Conservation (phyloP, 257 asterid genomes). For the Primulina eburnea region DNA sequence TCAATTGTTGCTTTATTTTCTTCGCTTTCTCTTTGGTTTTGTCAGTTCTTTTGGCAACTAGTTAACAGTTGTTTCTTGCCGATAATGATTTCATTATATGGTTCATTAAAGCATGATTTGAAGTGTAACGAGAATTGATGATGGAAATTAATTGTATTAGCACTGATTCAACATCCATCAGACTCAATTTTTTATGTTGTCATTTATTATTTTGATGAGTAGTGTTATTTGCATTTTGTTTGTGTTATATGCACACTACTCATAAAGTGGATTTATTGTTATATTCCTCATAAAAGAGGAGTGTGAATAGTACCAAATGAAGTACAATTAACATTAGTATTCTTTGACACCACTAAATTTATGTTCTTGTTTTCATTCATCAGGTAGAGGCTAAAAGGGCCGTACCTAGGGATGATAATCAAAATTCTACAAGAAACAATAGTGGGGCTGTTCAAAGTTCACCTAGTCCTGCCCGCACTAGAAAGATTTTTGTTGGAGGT, state of each 20-base stretch:
- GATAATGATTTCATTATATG: not conserved
- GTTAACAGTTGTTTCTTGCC: not conserved
- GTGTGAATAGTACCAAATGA: not conserved
- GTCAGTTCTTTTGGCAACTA: conserved; percentile 16
- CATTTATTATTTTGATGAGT: not conserved
- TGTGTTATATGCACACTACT: not conserved
- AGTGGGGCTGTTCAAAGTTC: conserved; percentile 56
- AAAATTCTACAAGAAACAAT: conserved; percentile 35
- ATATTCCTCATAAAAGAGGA: not conserved
- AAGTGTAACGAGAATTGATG: not conserved
- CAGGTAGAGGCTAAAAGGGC: conserved; percentile 97
- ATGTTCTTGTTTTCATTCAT: conserved; percentile 18
- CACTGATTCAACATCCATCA: not conserved
- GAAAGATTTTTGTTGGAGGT: conserved; percentile 88
- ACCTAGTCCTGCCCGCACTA: conserved; percentile 72
- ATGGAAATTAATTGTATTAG: not conserved
- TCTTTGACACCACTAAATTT: not conserved
- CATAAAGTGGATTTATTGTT: not conserved
- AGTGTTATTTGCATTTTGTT: conserved; percentile 1
- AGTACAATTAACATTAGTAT: not conserved
- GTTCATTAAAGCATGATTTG: conserved; percentile 8
- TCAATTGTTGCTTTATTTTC: conserved; percentile 18
- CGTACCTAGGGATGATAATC: conserved; percentile 80
- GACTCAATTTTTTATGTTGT: not conserved
- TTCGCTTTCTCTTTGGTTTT: not conserved